Evolutionary conservation across 352 stramenopile species (phyloP).

Genomic region (Phytophthora citrophthora): DNA sequence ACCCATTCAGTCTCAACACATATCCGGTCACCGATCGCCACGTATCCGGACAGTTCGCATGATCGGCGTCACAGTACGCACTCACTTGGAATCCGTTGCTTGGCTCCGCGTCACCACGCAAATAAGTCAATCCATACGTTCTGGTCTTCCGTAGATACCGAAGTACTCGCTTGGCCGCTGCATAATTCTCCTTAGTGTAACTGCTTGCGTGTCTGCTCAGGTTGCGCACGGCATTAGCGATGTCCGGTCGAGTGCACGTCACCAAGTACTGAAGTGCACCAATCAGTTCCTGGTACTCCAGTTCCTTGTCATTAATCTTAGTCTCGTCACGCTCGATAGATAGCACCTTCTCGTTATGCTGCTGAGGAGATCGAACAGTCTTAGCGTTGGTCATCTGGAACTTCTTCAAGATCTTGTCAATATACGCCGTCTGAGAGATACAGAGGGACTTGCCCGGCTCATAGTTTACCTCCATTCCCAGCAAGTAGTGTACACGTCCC

Average conservation of each 20-base stretch:
- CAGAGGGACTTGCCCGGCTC: neutral
- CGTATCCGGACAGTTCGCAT: neutral
- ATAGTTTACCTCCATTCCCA: slow-evolving; percentile 8
- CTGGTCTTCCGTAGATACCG: neutral
- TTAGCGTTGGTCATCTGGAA: neutral
- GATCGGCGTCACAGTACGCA: neutral
- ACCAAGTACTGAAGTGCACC: too few species aligned
- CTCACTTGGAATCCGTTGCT: too few species aligned
- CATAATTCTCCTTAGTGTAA: too few species aligned
- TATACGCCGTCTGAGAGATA: neutral
- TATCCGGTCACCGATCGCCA: too few species aligned
- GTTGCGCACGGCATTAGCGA: too few species aligned
- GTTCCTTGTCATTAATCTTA: too few species aligned
- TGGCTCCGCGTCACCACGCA: neutral
- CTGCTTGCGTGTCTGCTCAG: too few species aligned
- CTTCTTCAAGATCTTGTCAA: neutral
- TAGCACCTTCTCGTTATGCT: neutral
- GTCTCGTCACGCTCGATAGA: too few species aligned
- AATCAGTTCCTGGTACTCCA: too few species aligned
- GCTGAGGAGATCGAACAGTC: neutral
- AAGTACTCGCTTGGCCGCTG: neutral
- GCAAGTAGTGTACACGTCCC: neutral
- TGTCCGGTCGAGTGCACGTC: too few species aligned
- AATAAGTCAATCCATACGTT: neutral
- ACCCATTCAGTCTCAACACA: too few species aligned